Conservation (phyloP, 352 stramenopile genomes). For the Pythium brachiatum region DNA sequence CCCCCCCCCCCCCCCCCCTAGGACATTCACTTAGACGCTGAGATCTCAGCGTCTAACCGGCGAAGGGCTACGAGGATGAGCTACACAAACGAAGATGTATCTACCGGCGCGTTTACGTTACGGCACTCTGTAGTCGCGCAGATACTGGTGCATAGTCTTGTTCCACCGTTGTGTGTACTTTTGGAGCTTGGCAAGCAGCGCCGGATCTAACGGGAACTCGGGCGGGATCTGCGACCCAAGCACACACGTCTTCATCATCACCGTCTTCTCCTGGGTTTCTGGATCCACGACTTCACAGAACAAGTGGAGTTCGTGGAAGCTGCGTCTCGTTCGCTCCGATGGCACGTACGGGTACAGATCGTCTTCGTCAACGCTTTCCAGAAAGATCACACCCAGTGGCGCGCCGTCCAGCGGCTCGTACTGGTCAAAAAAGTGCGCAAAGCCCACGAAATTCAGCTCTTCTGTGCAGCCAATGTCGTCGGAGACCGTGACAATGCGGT, state of each 20-base stretch:
- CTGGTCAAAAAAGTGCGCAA: slow-evolving; percentile 29
- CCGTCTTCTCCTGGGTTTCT: neutral
- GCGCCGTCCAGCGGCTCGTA: slow-evolving; percentile 11
- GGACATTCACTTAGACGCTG: too few species aligned
- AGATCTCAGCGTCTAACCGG: too few species aligned
- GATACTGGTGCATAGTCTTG: slow-evolving; percentile 1
- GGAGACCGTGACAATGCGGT: slow-evolving; percentile 33
- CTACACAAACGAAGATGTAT: too few species aligned
- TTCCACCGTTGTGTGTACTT: neutral
- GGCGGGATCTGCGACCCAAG: neutral
- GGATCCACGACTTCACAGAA: neutral
- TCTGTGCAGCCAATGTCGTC: slow-evolving; percentile 11
- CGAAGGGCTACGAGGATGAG: too few species aligned
- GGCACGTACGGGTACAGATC: slow-evolving; percentile 40
- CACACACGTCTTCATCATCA: slow-evolving; percentile 5
- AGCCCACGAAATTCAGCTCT: slow-evolving; percentile 20
- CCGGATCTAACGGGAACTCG: neutral
- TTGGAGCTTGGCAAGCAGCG: neutral
- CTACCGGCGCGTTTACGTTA: too few species aligned
- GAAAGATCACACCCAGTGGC: slow-evolving; percentile 27
- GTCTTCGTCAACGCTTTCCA: slow-evolving; percentile 36
- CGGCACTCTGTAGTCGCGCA: slow-evolving; percentile 6
- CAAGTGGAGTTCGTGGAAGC: slow-evolving; percentile 17
- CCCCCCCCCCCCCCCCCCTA: too few species aligned
- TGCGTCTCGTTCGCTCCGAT: slow-evolving; percentile 20